Evolutionary conservation across 805 yeast species (phyloP), one percentile per base, ranked within the genome.

Genomic region (Wickerhamomyces kurtzmanii): DNA sequence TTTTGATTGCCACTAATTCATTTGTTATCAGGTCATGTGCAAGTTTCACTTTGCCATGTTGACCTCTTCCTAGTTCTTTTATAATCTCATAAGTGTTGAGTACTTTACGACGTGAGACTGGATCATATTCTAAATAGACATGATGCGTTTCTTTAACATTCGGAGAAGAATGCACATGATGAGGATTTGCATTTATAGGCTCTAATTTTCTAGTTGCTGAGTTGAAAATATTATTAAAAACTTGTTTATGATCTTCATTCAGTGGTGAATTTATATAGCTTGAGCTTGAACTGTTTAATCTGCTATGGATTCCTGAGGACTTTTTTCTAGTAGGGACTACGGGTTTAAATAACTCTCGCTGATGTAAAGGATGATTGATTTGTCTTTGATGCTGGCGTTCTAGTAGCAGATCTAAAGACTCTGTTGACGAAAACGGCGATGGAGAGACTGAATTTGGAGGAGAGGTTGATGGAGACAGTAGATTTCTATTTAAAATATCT

Each of bases 11-110:
- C n/a, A 85, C 94, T 18, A 72, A 59, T 38, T 68, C 75, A 24
- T 68, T 62, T 5, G 64, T 53, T n/a, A 68, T 62, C 30, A 77
- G 53, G 48, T 87, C 89, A 34, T 70, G 70, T 0, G 94, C 98
- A 12, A 91, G 64, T 51, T 91, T 91, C 23, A 91, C 98, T 51
- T 85, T 89, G n/a, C 98, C 97, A 55, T 89, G 97, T 51, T 87
- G 95, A n/a, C 98, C 98, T 20, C 82, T 66, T 8, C 98, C 98
- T 17, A 91, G 63, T 55, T 87, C 96, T 15, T 69, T 65, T 17
- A 86, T 55, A 20, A 91, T 82, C 53, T 91, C 98, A 49, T 87
- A 91, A 1, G 93, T 75, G 55, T 91, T 91, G 36, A 91, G 63
- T 20, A 79, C 74, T 48, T 87, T 82, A 28, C 91, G 71, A 36